Evolutionary conservation across 495 filamentous ascomycete species (phyloP), one percentile per base, ranked within the genome.

Genomic region (Lichenothelia convexa): DNA sequence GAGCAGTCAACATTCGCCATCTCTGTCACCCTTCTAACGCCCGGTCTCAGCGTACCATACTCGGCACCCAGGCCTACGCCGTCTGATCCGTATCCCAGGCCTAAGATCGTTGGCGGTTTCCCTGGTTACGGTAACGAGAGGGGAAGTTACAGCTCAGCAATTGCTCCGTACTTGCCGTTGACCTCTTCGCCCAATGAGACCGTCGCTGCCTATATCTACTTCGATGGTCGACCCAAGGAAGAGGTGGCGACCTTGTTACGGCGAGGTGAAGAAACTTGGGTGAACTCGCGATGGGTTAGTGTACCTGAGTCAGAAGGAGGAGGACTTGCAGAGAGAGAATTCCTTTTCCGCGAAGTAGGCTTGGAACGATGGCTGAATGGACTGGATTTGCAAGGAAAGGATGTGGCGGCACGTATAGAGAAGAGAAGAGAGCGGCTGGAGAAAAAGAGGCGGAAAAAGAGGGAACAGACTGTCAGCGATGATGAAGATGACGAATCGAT

Each of bases 141-240:
- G 35, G 71, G 71, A 19, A 65, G 62, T 41, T 72, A 66, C 40
- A 57, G 53, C 21, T 54, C 60, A 21, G 58, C 70, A 20, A 73
- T 92, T n/a, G 69, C 65, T 30, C 82, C 85, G 1, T 99, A 99
- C 54, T 74, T 82, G 39, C 79, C 87, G 2, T 65, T 91, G 57
- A 94, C 86, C 4, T 71, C 74, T 26, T 86, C 80, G 17, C 73
- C 79, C 33, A 93, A 94, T 50, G 89, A 95, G 58, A 94, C 91
- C 2, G 82, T 99, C 36, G 89, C 89, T 13, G 89, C 89, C 9
- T 99, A 99, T 50, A 94, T 99, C 39, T 95, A 95, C 61, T 99
- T 99, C 49, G 89, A 99, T 55, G 89, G 89, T 9, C 65, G 91
- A 33, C 67, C 72, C 20, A 95, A 99, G 57, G 89, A 99, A 48